Conservation (phyloP, 768 basidiomycete species). For the Amanita rubescens region DNA sequence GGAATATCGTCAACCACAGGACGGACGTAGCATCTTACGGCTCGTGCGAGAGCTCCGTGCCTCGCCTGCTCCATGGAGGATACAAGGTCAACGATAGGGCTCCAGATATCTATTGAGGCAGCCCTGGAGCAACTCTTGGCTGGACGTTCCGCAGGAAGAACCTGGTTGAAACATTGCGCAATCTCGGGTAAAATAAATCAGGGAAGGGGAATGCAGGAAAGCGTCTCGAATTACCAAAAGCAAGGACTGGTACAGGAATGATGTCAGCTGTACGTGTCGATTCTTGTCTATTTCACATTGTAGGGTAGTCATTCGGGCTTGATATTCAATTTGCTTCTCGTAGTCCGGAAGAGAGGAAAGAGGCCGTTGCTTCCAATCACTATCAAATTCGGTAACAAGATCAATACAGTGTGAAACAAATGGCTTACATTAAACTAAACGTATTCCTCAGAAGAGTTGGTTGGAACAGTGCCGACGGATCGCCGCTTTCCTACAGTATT, state of each 20-base stretch:
- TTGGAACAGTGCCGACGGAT: conserved; percentile 36
- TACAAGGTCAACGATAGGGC: conserved; percentile 7
- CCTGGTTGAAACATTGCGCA: not conserved
- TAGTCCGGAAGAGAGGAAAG: conserved; percentile 33
- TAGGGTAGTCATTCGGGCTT: conserved; percentile 29
- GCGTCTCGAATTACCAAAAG: conserved; percentile 25
- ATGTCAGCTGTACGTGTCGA: conserved; percentile 35
- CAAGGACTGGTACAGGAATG: conserved; percentile 33
- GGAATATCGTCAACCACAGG: conserved; percentile 12
- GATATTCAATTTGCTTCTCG: conserved; percentile 28
- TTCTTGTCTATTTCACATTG: conserved; percentile 29
- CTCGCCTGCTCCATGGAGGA: conserved; percentile 25
- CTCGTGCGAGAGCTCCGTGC: conserved; percentile 26
- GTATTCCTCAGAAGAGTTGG: conserved; percentile 33
- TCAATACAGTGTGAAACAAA: not conserved
- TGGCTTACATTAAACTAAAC: conserved; percentile 33
- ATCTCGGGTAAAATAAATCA: not conserved
- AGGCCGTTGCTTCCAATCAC: conserved; percentile 34
- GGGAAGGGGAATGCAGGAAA: not conserved
- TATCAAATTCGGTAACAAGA: conserved; percentile 16
- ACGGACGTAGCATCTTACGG: conserved; percentile 23
- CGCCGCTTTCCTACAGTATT: conserved; percentile 15
- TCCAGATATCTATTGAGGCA: not conserved
- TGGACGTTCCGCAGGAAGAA: not conserved
- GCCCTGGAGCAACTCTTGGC: too few relatives aligned